Evolutionary conservation across 202 grass and related monocot genomes (phyloP), one percentile per base, ranked within the genome.

Genomic region (Cymbopogon flexuosus): DNA sequence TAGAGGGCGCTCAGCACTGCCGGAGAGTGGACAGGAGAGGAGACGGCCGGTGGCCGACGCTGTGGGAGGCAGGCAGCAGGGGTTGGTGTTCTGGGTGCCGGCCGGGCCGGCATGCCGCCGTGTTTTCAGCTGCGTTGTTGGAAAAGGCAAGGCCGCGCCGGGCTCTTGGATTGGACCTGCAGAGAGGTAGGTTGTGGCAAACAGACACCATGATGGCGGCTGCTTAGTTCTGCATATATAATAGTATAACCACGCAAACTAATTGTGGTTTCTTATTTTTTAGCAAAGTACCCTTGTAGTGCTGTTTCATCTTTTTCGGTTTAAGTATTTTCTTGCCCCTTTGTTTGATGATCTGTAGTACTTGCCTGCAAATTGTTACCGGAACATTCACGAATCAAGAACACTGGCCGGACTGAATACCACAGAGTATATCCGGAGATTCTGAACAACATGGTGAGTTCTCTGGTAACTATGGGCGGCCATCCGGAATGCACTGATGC

Each of bases 61-160:
- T 27, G 24, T 10, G 39, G 39, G 60, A 13, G 16, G 60, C 27
- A 29, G 60, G 49, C 41, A 40, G 63, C 75, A 65, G 0, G 0
- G 60, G 61, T 16, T 31, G 75, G 60, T 10, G 60, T n/a, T 31
- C 60, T 22, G 16, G 60, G 60, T 72, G 42, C 60, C 31, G 31
- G 31, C 31, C 27, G 27, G 27, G 27, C 27, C 62, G 60, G 59
- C 75, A 65, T 78, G 75, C 75, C 61, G 61, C 75, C 75, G 42
- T 65, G 41, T 43, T 51, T 78, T 65, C 75, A 34, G 56, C 61
- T 35, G 5, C 41, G 29, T 65, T 35, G 27, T 35, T 66, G 42
- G 8, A 65, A 78, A 77, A 62, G 16, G 5, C 12, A 64, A 62
- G 16, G 12, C 22, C 67, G 13, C 43, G 13, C 43, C 43, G 6